These are phyloP conservation scores for Schwanniomyces occidentalis DNA, from an alignment of 805 yeast species.

Conservation along the genomic window DNA sequence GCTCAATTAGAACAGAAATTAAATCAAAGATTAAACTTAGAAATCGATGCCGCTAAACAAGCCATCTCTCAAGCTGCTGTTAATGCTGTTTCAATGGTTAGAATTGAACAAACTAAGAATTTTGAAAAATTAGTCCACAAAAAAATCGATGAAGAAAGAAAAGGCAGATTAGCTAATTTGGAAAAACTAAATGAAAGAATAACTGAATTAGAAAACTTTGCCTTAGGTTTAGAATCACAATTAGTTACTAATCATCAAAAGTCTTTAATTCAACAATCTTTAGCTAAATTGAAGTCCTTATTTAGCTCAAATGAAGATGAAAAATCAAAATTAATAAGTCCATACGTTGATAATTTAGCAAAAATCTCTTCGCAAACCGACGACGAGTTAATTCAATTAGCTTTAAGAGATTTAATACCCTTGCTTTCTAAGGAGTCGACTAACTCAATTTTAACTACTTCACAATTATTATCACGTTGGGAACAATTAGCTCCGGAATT, in stretches of 20 bases:
- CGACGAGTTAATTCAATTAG: slow-evolving; percentile 36
- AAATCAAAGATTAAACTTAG: slow-evolving; percentile 55
- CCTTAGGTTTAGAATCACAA: slow-evolving; percentile 40
- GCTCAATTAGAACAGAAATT: slow-evolving; percentile 59
- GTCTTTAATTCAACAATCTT: slow-evolving; percentile 29
- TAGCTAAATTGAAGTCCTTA: slow-evolving; percentile 33
- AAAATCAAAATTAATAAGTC: slow-evolving; percentile 26
- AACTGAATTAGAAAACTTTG: slow-evolving; percentile 56
- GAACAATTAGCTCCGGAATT: slow-evolving; percentile 78
- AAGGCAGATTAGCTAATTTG: slow-evolving; percentile 73
- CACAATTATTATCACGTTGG: slow-evolving; percentile 82
- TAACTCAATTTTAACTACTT: slow-evolving; percentile 65
- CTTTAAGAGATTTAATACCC: slow-evolving; percentile 34
- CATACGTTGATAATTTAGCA: slow-evolving; percentile 40
- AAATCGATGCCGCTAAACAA: slow-evolving; percentile 66
- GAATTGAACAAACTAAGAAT: slow-evolving; percentile 65
- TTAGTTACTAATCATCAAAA: slow-evolving; percentile 34
- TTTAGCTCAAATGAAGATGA: slow-evolving; percentile 22
- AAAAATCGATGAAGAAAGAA: slow-evolving; percentile 51
- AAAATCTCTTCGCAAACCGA: slow-evolving; percentile 20
- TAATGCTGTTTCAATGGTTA: slow-evolving; percentile 66
- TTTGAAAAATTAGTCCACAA: slow-evolving; percentile 33
- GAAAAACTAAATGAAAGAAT: slow-evolving; percentile 57
- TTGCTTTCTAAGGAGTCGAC: slow-evolving; percentile 38
- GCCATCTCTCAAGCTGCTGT: slow-evolving; percentile 69